Evolutionary conservation across 164 flowering plant genomes (phyloP), one percentile per base, ranked within the genome.

Genomic region (Vitis amurensis): DNA sequence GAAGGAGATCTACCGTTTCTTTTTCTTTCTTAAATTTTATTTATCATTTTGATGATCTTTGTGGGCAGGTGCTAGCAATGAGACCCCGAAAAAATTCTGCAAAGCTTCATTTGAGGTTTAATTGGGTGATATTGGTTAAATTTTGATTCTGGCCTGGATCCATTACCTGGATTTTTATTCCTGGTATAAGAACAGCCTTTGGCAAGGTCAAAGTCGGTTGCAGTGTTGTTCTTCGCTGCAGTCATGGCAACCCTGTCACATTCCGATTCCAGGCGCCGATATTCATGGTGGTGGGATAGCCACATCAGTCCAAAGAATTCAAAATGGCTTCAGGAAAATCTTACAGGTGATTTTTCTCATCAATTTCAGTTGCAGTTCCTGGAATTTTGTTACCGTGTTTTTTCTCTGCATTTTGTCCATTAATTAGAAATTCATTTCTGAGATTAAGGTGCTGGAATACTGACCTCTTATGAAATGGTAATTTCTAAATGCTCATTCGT

Each of bases 251-350:
- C 81, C 13, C 16, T 78, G 50, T 67, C 68, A 50, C 79, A 81
- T 68, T 73, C 85, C 1, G 88, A 87, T 19, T 75, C 91, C 16
- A 79, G 86, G 66, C 82, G 86, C 52, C 58, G 76, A 71, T 89
- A 89, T 71, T 89, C 93, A 31, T 89, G 93, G 93, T 89, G 89
- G 91, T 89, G 93, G 93, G 88, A 87, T 67, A 89, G 93, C 81
- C 93, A 89, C 81, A 83, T 70, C 69, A 83, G 86, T 75, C 93
- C 93, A 8, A 89, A 85, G 80, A 89, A 84, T 71, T 89, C 93
- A 49, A 89, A 87, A 83, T 89, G 93, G 93, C 91, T 89, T 69
- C 88, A 85, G 68, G 89, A 89, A 15, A 87, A 89, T 79, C 89
- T 89, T 59, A 78, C 86, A 78, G 93, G 93, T 89, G 16, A 73